Conservation (phyloP, 192 early-diverging fungal species). For the Diversispora epigaea region DNA sequence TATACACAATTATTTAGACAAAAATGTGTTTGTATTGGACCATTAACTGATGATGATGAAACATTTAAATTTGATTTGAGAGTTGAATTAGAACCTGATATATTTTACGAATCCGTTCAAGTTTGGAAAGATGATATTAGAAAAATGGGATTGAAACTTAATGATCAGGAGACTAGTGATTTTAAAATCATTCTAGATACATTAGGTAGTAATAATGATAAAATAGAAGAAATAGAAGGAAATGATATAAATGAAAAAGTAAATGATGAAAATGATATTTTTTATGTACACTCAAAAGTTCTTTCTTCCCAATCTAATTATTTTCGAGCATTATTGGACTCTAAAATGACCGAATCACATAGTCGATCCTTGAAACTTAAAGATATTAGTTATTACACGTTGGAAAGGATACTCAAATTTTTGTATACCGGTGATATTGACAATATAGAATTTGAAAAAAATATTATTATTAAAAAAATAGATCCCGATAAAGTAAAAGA, state of each 20-base stretch:
- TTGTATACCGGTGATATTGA: neutral
- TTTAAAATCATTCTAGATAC: neutral
- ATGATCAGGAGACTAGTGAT: slow-evolving; percentile 1
- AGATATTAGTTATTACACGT: neutral
- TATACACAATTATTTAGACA: neutral
- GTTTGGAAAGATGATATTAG: no score
- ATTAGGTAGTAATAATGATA: neutral
- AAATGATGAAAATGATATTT: neutral
- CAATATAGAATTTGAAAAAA: no score
- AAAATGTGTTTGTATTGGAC: neutral
- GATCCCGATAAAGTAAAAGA: no score
- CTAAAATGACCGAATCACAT: slow-evolving; percentile 5
- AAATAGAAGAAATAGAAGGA: no score
- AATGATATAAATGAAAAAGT: neutral
- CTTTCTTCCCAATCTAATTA: neutral
- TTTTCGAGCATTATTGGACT: neutral
- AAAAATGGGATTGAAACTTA: neutral
- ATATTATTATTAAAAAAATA: no score
- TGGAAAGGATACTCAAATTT: neutral
- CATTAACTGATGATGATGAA: neutral
- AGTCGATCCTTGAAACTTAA: neutral
- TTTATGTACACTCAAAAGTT: neutral
- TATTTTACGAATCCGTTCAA: neutral
- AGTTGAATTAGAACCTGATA: neutral
- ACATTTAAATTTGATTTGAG: neutral